These are phyloP conservation scores for Rhizopus delemar DNA, from an alignment of 371 early-diverging fungal species.

Conservation along the genomic window DNA sequence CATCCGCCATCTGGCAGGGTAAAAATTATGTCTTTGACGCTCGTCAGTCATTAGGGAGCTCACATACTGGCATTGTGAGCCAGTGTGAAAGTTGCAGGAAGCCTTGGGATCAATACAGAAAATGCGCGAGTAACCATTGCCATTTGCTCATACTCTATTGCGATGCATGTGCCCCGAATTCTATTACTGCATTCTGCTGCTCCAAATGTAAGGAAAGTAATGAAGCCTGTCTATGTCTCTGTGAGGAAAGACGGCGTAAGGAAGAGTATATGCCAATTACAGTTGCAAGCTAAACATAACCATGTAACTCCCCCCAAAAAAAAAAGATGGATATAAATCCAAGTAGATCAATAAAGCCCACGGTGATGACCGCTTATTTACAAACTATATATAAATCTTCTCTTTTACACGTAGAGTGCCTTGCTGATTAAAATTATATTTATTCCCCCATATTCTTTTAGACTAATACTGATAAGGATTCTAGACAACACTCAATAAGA, in stretches of 20 bases:
- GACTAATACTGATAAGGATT: too few relatives aligned
- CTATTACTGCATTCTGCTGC: conserved; percentile 31
- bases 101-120: conserved; percentile 48
- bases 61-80: conserved; percentile 16
- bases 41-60: conserved; percentile 49
- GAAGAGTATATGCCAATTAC: conserved; percentile 30
- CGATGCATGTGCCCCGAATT: conserved; percentile 15
- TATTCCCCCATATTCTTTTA: too few relatives aligned
- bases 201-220: conserved; percentile 25
- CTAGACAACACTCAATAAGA: too few relatives aligned
- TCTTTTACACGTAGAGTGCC: too few relatives aligned
- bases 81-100: conserved; percentile 36
- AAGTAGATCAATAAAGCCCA: too few relatives aligned
- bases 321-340: too few relatives aligned
- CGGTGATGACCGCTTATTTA: too few relatives aligned
- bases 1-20: conserved; percentile 56
- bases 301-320: background rate
- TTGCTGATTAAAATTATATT: too few relatives aligned
- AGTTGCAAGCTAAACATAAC: background rate
- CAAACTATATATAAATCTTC: too few relatives aligned
- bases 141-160: conserved; percentile 46
- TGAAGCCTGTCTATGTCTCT: conserved; percentile 32
- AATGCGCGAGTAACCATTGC: conserved; percentile 36
- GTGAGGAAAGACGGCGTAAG: conserved; percentile 36
- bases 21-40: conserved; percentile 79